Base-by-base conservation (phyloP, 1,139 yeast genomes). In the Taiozyma sp. region DNA sequence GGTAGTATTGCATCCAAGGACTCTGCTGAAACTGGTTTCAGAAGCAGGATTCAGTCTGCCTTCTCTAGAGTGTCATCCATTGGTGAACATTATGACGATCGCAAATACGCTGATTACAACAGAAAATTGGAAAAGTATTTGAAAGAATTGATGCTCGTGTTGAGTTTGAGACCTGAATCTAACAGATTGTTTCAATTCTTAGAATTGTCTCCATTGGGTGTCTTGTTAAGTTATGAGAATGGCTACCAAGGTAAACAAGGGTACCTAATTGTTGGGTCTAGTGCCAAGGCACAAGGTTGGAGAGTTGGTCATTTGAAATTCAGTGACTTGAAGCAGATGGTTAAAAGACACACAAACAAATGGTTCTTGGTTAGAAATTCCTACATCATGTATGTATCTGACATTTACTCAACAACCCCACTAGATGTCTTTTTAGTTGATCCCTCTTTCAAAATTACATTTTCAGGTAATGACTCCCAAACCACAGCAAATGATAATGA, bases 241-340 rank as follows among this genome's bases (percentile, higher is more conserved):
- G 87, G 91, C 0, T 87, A 76, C 62, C 83, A 80, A 52, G 96
- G 99, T 2, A 93, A 92, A 62, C 97, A 93, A 69, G 99, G 99
- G 4, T 80, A 82, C 49, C 70, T 93, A 51, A 82, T 87, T 54
- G 79, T 91, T 45, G 82, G 92, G 23, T 86, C 97, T 0, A 81
- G 91, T 1, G 93, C 98, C 0, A 82, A 81, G 55, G 77, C 91
- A 1, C 96, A 89, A 66, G 98, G 98, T 3, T 93, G 99, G 99
- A 77, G 96, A 63, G 97, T 92, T 14, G 89, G 96, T 7, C 97
- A 92, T 65, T 83, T 90, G 70, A 83, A 80, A 56, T 83, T 90
- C 10, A 81, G 83, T 57, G 97, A 90, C 63, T 73, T 90, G 60
- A 81, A 80, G 59, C 90, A 86, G 34, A 90, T 91, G 96, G 85